These are phyloP conservation scores for Megacollybia platyphylla DNA, from an alignment of 1,284 basidiomycete species.

Conservation along the genomic window DNA sequence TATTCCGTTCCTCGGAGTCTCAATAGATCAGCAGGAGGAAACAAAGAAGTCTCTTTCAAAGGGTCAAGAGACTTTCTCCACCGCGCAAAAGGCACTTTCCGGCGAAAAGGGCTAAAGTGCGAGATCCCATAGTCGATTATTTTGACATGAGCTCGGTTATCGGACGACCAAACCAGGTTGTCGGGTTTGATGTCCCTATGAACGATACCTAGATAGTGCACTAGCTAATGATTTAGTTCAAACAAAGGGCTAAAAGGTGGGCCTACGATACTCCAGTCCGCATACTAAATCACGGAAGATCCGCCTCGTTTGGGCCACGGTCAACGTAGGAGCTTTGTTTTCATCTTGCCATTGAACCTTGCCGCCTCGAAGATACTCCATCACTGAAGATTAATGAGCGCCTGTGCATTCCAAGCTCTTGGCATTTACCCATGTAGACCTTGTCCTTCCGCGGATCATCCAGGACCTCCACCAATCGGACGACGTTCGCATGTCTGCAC, in stretches of 20 bases:
- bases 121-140: slow-evolving; percentile 88
- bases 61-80: slow-evolving; percentile 6
- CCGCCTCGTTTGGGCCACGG: slow-evolving; percentile 59
- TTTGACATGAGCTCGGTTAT: slow-evolving; percentile 63
- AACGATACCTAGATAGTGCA: slow-evolving; percentile 83
- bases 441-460: slow-evolving; percentile 74
- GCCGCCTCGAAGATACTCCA: slow-evolving; percentile 81
- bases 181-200: slow-evolving; percentile 91
- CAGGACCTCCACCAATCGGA: slow-evolving; percentile 76
- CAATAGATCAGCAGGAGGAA: slow-evolving; percentile 62
- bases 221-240: slow-evolving; percentile 19
- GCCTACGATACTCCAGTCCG: slow-evolving; percentile 72
- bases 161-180: slow-evolving; percentile 64
- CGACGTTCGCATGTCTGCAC: slow-evolving; percentile 70
- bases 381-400: slow-evolving; percentile 28
- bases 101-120: slow-evolving; percentile 45
- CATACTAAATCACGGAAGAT: slow-evolving; percentile 75
- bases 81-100: slow-evolving; percentile 1
- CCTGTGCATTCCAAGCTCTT: neutral
- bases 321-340: slow-evolving; percentile 49
- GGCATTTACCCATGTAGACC: slow-evolving; percentile 64
- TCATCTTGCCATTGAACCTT: slow-evolving; percentile 67
- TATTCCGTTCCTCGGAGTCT: slow-evolving; percentile 80
- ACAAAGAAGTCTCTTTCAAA: slow-evolving; percentile 25
- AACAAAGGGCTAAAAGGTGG: neutral